A percentile compares a stretch with the other conserved stretches of the same genome.
These are phyloP conservation scores for Phoma sp. DNA, from an alignment of 2,329 filamentous ascomycete genomes.

Conservation along the genomic window DNA sequence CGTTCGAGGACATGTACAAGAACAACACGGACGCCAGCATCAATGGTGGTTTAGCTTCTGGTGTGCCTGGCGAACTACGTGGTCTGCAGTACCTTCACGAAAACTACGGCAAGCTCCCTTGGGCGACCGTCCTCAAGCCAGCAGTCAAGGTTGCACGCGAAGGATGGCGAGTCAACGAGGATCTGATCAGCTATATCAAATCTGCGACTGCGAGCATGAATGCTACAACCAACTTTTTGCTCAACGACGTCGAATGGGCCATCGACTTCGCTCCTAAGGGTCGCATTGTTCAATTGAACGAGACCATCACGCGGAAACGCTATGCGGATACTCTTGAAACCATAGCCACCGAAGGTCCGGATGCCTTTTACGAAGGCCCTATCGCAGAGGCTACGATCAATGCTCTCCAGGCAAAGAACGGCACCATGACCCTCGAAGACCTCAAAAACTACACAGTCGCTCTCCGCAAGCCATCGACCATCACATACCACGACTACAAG, in stretches of 20 bases:
- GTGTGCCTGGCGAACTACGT: conserved; percentile 76
- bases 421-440: conserved; percentile 86
- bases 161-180: conserved; percentile 70
- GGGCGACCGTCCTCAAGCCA: conserved; percentile 72
- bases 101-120: conserved; percentile 67
- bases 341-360: conserved; percentile 75
- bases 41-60: conserved; percentile 72
- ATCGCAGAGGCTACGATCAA: conserved; percentile 78
- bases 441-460: conserved; percentile 75
- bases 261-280: conserved; percentile 89
- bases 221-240: conserved; percentile 68
- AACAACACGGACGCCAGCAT: conserved; percentile 73
- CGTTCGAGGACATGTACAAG: conserved; percentile 84
- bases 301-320: conserved; percentile 79
- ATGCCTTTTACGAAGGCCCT: conserved; percentile 76
- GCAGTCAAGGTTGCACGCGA: conserved; percentile 72
- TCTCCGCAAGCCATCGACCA: conserved; percentile 66
- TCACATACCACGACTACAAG: conserved; percentile 68
- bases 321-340: conserved; percentile 81
- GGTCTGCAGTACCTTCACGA: conserved; percentile 81
- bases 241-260: conserved; percentile 80
- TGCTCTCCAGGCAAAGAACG: conserved; percentile 72
- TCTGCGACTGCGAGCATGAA: conserved; percentile 47
- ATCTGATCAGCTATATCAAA: conserved; percentile 77
- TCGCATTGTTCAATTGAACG: conserved; percentile 72